These are phyloP conservation scores for Crassisporium funariophilum DNA, from an alignment of 768 basidiomycete species.

Conservation along the genomic window DNA sequence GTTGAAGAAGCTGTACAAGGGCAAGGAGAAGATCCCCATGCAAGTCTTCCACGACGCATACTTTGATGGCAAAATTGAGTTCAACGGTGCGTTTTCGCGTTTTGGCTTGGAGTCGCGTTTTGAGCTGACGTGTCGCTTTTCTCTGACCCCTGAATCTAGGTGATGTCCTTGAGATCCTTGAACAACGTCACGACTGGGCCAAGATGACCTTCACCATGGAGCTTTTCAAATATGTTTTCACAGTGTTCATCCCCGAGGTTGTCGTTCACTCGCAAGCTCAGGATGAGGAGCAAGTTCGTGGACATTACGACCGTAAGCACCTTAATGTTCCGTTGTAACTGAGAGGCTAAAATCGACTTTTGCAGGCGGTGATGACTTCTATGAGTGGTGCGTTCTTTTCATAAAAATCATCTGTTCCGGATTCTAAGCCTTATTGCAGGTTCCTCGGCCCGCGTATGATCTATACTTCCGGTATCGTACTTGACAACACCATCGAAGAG, in stretches of 20 bases:
- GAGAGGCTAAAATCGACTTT: neutral
- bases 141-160: conserved; percentile 45
- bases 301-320: conserved; percentile 86
- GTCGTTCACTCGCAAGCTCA: conserved; percentile 88
- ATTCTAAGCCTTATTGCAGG: conserved; percentile 40
- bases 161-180: conserved; percentile 91
- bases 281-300: conserved; percentile 94
- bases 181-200: conserved; percentile 95
- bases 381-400: conserved; percentile 62
- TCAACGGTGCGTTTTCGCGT: conserved; percentile 69
- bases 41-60: conserved; percentile 97
- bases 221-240: conserved; percentile 93
- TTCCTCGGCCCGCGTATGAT: conserved; percentile 97
- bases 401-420: neutral
- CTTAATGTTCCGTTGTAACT: conserved; percentile 1
- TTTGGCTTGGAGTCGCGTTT: conserved; percentile 1
- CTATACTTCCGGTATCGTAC: conserved; percentile 92
- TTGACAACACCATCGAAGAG: conserved; percentile 68
- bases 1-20: conserved; percentile 77
- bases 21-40: conserved; percentile 94
- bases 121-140: conserved; percentile 11
- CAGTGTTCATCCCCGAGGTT: conserved; percentile 88
- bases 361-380: conserved; percentile 92
- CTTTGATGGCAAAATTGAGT: conserved; percentile 94
- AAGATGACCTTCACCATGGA: conserved; percentile 88